Base-by-base conservation (phyloP, 192 early-diverging fungal genomes). In the Entrophospora sp. region DNA sequence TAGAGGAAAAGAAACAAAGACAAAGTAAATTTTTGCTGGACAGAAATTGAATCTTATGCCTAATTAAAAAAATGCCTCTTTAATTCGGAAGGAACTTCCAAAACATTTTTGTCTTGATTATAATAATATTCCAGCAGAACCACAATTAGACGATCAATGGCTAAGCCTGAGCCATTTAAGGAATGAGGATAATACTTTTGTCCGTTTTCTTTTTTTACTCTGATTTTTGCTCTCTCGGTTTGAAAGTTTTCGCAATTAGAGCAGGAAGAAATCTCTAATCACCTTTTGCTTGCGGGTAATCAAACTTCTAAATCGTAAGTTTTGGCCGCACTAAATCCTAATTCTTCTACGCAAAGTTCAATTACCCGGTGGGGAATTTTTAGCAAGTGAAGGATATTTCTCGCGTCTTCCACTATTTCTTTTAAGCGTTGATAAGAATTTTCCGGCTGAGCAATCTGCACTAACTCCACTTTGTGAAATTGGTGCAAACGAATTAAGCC, bases 221-320 rank as follows among this genome's bases (percentile, higher is more conserved):
- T 57, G 1, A 57, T 57, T 57, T 57, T 7, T 1, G 55, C 28
- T 6, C 55, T 25, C 5, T 30, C 28, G 32, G 28, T 57, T 57
- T 57, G 55, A 57, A 57, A 57, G 32, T 57, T 30, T 57, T 57
- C 55, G 22, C 55, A 57, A 57, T 57, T 57, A 25, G 28, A 32
- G 32, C 55, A 57, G 28, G 55, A 57, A 14, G 55, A 57, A 13
- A 57, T 57, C 32, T 57, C 55, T 34, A 57, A 34, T 13, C 55
- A 57, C 32, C 13, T 57, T 57, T 57, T 57, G 28, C 55, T 57
- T 3, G 32, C 28, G 1, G 55, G 55, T 30, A 57, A 57, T 57
- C 55, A 57, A 35, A 57, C 55, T 35, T 57, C 55, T 32, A 57
- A 32, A 57, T 57, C 55, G 28, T 34, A 57, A 57, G 55, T 57